Evolutionary conservation across 495 filamentous ascomycete genomes (phyloP), one percentile per base, ranked within the genome.

Genomic region (Bacidia rubella): DNA sequence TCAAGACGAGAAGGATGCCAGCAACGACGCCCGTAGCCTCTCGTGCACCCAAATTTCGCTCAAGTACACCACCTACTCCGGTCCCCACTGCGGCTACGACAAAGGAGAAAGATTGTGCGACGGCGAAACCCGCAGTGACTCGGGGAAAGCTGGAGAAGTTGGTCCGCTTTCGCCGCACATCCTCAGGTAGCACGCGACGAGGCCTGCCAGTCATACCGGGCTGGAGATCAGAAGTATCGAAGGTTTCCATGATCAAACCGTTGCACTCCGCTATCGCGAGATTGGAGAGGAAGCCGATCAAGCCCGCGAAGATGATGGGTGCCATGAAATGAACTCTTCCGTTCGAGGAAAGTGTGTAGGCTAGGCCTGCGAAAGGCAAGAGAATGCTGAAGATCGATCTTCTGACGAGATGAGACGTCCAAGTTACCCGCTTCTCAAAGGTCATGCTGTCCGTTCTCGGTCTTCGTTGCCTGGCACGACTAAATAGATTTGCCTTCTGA

Each of bases 171-270:
- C 66, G 64, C 53, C 68, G 67, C 29, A 60, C 71, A 50, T 68
- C 70, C 52, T 67, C 70, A 12, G 71, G 69, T 47, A 71, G 63
- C 39, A 66, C 64, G 27, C 72, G 58, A 46, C 74, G 65, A 55
- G 73, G 70, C 17, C 72, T 68, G 46, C 77, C 74, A 48, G 80
- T 79, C 70, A 80, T 77, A 23, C 73, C 69, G 20, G 75, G 66
- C 61, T 83, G 80, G 1, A 86, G 71, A 58, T 88, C 85, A 20
- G 81, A 85, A 4, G 80, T 82, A 62, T 89, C 85, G 61, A 78
- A 88, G 19, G 80, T 80, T 59, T 89, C 85, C 85, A 87, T 88
- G 65, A 89, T 72, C 47, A 89, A 67, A 3, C 83, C 80, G 54
- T 82, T 73, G 63, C 82, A 86, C 64, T 89, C 85, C 10, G 84